Evolutionary conservation across 805 yeast species (phyloP).

Genomic region (Citeromyces matritensis): DNA sequence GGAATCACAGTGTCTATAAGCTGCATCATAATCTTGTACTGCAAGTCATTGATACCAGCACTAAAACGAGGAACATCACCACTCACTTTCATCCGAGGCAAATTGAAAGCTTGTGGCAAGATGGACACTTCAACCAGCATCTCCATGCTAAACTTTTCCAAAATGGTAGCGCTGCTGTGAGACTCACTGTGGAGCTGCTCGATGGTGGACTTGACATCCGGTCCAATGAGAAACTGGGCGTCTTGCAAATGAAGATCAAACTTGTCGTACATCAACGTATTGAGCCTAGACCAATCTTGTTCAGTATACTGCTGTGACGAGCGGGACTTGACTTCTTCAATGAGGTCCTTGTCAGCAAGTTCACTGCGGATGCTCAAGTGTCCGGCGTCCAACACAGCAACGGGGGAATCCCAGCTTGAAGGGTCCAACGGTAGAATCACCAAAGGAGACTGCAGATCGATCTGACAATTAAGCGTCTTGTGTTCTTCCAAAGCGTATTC

Average conservation of each 20-base stretch:
- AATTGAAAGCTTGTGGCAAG: constrained; percentile 23
- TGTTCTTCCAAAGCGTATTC: constrained; percentile 93
- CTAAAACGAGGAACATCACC: constrained; percentile 65
- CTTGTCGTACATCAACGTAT: constrained; percentile 78
- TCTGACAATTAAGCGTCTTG: constrained; percentile 70
- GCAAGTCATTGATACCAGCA: constrained; percentile 72
- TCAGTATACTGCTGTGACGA: constrained; percentile 33
- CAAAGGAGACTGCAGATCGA: constrained; percentile 90
- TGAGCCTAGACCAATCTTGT: constrained; percentile 65
- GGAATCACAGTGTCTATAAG: constrained; percentile 63
- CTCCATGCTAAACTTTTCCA: constrained; percentile 65
- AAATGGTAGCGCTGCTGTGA: constrained; percentile 36
- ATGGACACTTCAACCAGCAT: constrained; percentile 73
- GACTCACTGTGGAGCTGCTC: constrained; percentile 42
- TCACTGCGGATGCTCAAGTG: constrained; percentile 78
- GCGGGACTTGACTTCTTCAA: constrained; percentile 56
- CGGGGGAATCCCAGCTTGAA: constrained; percentile 67
- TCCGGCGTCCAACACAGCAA: constrained; percentile 90
- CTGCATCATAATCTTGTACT: constrained; percentile 78
- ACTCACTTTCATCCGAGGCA: constrained; percentile 59
- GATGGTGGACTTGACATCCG: constrained; percentile 64
- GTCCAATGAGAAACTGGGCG: constrained; percentile 81
- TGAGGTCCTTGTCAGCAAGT: constrained; percentile 52
- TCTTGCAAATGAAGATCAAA: constrained; percentile 66
- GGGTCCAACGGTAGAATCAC: constrained; percentile 79